A percentile compares a stretch with the other conserved stretches of the same genome.
These are phyloP conservation scores for Solanum corneliomulleri DNA, from an alignment of 257 asterid genomes.

Conservation along the genomic window DNA sequence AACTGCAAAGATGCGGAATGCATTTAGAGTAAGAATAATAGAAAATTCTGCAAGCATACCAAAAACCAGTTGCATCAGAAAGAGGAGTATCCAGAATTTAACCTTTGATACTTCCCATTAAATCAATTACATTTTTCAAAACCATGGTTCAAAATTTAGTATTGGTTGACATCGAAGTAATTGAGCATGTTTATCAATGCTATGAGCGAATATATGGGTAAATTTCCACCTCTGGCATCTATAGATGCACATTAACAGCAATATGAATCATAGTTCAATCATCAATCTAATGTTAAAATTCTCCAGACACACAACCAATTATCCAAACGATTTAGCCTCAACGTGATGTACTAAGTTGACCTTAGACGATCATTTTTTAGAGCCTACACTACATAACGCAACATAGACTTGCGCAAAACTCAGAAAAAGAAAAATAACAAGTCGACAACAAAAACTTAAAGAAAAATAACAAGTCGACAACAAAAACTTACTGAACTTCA, in stretches of 20 bases:
- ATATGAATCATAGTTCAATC: neutral
- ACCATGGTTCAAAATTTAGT: neutral
- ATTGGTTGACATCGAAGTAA: neutral
- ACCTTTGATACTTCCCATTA: neutral
- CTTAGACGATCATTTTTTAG: neutral
- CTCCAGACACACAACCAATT: neutral
- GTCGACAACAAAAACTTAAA: slow-evolving; percentile 15
- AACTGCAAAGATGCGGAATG: slow-evolving; percentile 23
- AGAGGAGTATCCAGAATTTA: neutral
- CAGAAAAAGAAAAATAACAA: neutral
- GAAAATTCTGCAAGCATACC: neutral
- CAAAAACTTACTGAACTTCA: slow-evolving; percentile 65
- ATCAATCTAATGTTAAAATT: neutral
- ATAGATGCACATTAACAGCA: neutral
- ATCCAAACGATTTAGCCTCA: neutral
- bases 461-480: neutral
- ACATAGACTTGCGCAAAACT: neutral
- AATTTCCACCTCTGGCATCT: neutral
- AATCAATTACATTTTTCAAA: neutral
- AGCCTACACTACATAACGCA: neutral
- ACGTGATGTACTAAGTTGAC: neutral
- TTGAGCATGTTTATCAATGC: neutral
- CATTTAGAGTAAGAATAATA: neutral
- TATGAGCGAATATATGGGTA: neutral
- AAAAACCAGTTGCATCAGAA: neutral